Evolutionary conservation across 768 basidiomycete species (phyloP).

Genomic region (Strobilomyces confusus): DNA sequence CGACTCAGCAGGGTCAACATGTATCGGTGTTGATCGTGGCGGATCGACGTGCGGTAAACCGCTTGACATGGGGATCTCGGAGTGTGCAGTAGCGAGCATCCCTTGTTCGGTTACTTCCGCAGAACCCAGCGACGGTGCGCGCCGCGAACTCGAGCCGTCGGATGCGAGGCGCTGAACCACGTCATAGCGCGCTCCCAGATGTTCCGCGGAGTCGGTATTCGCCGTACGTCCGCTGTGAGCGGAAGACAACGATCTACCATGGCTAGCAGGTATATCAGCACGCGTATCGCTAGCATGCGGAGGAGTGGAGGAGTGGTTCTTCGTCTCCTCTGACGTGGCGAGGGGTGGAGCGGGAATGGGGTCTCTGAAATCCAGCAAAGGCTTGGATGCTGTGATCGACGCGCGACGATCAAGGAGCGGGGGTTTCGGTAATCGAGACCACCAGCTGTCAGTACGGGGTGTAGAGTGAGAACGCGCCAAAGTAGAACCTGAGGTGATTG

Average conservation of each 20-base stretch:
- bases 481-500: constrained; percentile 42
- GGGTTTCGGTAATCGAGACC: constrained; percentile 66
- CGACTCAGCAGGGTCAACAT: neutral
- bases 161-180: constrained; percentile 53
- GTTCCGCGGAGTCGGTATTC: constrained; percentile 65
- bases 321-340: constrained; percentile 49
- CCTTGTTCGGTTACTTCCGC: constrained; percentile 21
- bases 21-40: constrained; percentile 12
- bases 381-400: constrained; percentile 37
- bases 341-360: constrained; percentile 74
- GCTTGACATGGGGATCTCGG: constrained; percentile 12
- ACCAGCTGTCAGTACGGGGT: constrained; percentile 72
- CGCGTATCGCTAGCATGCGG: constrained; percentile 13
- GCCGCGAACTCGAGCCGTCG: constrained; percentile 25
- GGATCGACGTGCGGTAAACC: constrained; percentile 13
- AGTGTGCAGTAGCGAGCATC: constrained; percentile 7
- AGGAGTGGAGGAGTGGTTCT: constrained; percentile 12
- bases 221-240: constrained; percentile 59
- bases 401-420: constrained; percentile 57
- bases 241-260: constrained; percentile 38
- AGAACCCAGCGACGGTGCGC: constrained; percentile 25
- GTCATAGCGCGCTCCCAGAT: constrained; percentile 63
- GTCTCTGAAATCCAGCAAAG: constrained; percentile 63
- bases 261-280: constrained; percentile 15
- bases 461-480: constrained; percentile 44